A percentile compares a stretch with the other conserved stretches of the same genome.
These are phyloP conservation scores for Kluyveromyces siamensis DNA, from an alignment of 805 yeast genomes.

Conservation along the genomic window DNA sequence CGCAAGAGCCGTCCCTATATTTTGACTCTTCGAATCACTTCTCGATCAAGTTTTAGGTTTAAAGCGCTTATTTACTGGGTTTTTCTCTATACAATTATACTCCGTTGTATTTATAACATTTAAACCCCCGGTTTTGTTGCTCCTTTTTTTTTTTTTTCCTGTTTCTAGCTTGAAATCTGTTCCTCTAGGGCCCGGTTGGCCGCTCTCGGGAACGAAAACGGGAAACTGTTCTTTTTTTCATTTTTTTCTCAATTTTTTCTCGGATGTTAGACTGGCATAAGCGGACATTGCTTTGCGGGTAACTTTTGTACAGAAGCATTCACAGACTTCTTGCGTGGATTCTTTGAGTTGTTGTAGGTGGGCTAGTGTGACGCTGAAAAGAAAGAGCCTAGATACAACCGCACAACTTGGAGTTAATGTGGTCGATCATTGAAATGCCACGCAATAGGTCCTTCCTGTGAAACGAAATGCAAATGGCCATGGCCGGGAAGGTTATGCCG, in stretches of 20 bases:
- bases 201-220: conserved; percentile 1
- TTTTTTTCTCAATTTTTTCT: not conserved
- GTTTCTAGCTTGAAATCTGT: not conserved
- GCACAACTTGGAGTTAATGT: no score
- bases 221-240: not conserved
- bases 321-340: not conserved
- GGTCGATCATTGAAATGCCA: no score
- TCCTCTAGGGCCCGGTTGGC: not conserved
- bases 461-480: no score
- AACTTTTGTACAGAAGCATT: not conserved
- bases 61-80: not conserved
- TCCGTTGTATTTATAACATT: not conserved
- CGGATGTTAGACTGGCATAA: not conserved
- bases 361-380: no score
- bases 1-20: not conserved
- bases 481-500: no score
- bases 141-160: not conserved
- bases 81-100: no score
- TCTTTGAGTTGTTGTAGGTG: no score
- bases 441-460: no score
- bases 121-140: conserved; percentile 1
- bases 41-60: not conserved
- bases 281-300: not conserved
- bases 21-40: not conserved
- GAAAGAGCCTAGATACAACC: no score